phyloP scores from a whole-genome alignment of 306 rosid genomes.

The Crotalaria pallida region DNA sequence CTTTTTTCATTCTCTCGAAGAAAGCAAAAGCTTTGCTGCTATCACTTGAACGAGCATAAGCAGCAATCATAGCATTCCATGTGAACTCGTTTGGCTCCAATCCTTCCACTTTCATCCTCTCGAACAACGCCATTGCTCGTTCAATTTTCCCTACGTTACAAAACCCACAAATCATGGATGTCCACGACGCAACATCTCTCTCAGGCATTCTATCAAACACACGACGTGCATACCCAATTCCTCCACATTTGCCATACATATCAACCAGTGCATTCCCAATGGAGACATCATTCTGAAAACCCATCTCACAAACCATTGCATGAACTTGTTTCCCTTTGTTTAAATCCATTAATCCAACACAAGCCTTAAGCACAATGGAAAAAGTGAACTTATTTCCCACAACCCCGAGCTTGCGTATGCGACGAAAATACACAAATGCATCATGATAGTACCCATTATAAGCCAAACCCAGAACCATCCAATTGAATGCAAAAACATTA shows the following conservation, averaged over 20 bases:
- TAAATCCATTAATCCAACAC: slow-evolving; percentile 58
- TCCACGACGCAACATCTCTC: slow-evolving; percentile 68
- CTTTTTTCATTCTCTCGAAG: slow-evolving; percentile 42
- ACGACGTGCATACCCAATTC: slow-evolving; percentile 25
- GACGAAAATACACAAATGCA: slow-evolving; percentile 40
- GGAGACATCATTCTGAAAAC: slow-evolving; percentile 30
- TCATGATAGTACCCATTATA: slow-evolving; percentile 43
- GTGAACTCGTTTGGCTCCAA: slow-evolving; percentile 62
- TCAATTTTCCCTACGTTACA: slow-evolving; percentile 35
- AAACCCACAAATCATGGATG: slow-evolving; percentile 54
- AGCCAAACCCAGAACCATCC: slow-evolving; percentile 48
- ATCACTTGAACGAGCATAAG: slow-evolving; percentile 50
- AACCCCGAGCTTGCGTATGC: slow-evolving; percentile 37
- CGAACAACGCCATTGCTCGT: slow-evolving; percentile 40
- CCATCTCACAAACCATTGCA: slow-evolving; percentile 43
- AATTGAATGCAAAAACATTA: slow-evolving; percentile 62
- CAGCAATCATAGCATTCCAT: slow-evolving; percentile 55
- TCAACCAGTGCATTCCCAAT: slow-evolving; percentile 50
- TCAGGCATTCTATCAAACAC: slow-evolving; percentile 47
- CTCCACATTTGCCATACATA: slow-evolving; percentile 60
- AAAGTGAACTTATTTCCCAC: slow-evolving; percentile 44
- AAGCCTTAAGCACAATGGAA: slow-evolving; percentile 47
- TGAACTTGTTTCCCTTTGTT: slow-evolving; percentile 59
- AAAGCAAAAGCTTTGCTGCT: slow-evolving; percentile 24
- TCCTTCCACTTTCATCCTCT: slow-evolving; percentile 60